Evolutionary conservation across 805 yeast genomes (phyloP).

Genomic region (Sugiyamaella valdiviana): DNA sequence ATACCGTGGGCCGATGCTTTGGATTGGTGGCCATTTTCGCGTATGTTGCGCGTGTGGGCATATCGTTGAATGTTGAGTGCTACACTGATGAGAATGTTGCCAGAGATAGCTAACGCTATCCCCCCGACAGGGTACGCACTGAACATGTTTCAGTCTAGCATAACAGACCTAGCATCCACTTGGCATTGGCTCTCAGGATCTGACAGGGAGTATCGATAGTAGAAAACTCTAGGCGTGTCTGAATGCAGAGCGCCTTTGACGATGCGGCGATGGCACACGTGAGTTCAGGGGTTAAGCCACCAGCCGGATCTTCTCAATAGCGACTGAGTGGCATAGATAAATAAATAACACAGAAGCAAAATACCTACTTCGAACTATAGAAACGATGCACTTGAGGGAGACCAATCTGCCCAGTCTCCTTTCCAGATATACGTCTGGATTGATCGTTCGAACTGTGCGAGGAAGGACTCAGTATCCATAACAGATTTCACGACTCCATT

Average conservation of each 20-base stretch:
- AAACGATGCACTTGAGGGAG: too few species aligned
- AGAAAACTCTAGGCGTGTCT: neutral
- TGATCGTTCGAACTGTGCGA: neutral
- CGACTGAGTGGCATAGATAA: neutral
- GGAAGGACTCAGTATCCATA: slow-evolving; percentile 25
- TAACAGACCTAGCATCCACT: neutral
- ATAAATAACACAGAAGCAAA: neutral
- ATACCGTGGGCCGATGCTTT: slow-evolving; percentile 17
- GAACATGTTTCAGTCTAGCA: neutral
- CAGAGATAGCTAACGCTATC: slow-evolving; percentile 32
- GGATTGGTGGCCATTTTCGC: neutral
- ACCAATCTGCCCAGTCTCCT: neutral
- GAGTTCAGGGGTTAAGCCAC: too few species aligned
- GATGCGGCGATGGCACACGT: too few species aligned
- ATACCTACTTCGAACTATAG: too few species aligned
- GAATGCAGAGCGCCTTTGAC: too few species aligned
- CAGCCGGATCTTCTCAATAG: too few species aligned
- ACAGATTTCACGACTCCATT: slow-evolving; percentile 21
- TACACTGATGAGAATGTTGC: slow-evolving; percentile 35
- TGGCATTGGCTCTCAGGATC: neutral
- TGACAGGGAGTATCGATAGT: neutral
- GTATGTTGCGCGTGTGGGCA: slow-evolving; percentile 31
- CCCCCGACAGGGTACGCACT: slow-evolving; percentile 27
- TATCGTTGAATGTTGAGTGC: slow-evolving; percentile 38
- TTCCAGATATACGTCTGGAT: neutral